A percentile compares a stretch with the other conserved stretches of the same genome.
These are phyloP conservation scores for Nasturtium officinale DNA, from an alignment of 345 rosid genomes.

Conservation along the genomic window DNA sequence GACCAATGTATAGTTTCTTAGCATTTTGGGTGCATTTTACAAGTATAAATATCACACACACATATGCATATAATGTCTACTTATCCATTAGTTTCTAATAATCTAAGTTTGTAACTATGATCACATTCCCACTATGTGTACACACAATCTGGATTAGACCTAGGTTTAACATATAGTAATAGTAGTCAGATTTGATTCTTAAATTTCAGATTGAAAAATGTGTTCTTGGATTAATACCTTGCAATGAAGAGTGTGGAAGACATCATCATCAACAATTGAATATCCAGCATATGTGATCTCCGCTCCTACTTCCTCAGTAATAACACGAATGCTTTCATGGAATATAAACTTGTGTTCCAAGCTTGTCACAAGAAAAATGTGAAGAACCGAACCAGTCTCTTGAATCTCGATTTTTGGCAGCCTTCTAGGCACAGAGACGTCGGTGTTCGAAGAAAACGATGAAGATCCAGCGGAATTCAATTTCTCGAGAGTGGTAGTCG, in stretches of 20 bases:
- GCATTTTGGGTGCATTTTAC: background rate
- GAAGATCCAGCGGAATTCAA: constrained; percentile 29
- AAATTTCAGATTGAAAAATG: background rate
- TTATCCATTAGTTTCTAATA: background rate
- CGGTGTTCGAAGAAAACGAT: constrained; percentile 13
- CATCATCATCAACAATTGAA: constrained; percentile 38
- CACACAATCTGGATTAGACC: background rate
- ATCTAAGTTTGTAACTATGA: background rate
- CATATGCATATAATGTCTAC: background rate
- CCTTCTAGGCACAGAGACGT: constrained; percentile 15
- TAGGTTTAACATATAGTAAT: background rate
- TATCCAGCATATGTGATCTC: constrained; percentile 42
- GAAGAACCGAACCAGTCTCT: constrained; percentile 34
- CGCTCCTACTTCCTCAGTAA: constrained; percentile 34
- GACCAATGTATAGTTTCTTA: background rate
- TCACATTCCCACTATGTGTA: background rate
- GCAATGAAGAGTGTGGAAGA: constrained; percentile 45
- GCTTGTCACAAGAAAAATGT: constrained; percentile 41
- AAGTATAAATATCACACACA: too few relatives aligned
- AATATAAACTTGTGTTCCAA: constrained; percentile 40
- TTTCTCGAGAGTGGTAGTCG: constrained; percentile 12
- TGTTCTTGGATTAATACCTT: constrained; percentile 26
- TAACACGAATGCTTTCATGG: constrained; percentile 32
- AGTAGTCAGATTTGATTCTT: constrained; percentile 5
- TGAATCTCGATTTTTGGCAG: constrained; percentile 40